Conservation (phyloP, 2,329 filamentous ascomycete species). For the Neophaeococcomyces mojaviensis region DNA sequence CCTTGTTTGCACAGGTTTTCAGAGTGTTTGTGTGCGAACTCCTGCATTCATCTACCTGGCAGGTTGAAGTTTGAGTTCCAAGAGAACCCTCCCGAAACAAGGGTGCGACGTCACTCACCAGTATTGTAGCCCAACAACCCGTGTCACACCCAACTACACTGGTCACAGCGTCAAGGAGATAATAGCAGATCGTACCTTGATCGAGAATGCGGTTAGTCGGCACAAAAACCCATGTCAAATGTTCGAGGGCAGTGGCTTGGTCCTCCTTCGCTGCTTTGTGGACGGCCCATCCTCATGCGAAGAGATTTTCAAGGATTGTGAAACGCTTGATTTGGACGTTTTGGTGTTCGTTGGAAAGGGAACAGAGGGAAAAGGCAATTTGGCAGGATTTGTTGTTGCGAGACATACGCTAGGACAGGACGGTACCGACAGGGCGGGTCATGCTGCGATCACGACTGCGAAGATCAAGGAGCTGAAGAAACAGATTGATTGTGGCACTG, state of each 20-base stretch:
- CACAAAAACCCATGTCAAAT: not conserved
- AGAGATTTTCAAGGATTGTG: conserved; percentile 2
- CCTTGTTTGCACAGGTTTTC: too few species aligned
- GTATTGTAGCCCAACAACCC: not conserved
- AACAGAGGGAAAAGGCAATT: not conserved
- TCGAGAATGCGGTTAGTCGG: not conserved
- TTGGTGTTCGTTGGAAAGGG: not conserved
- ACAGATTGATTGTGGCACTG: not conserved
- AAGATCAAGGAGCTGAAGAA: conserved; percentile 3
- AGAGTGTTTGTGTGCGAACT: too few species aligned
- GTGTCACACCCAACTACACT: not conserved
- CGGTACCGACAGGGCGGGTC: not conserved
- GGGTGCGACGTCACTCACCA: not conserved
- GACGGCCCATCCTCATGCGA: not conserved
- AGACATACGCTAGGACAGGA: not conserved
- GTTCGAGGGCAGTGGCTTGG: not conserved
- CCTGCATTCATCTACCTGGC: too few species aligned
- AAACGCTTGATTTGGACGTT: not conserved
- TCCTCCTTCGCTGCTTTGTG: not conserved
- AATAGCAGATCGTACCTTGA: not conserved
- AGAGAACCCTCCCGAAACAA: too few species aligned
- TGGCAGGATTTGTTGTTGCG: conserved; percentile 2
- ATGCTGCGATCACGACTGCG: not conserved
- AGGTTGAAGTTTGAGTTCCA: too few species aligned
- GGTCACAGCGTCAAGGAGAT: not conserved